Conservation (phyloP, 306 rosid species). For the Adenanthera pavonina region DNA sequence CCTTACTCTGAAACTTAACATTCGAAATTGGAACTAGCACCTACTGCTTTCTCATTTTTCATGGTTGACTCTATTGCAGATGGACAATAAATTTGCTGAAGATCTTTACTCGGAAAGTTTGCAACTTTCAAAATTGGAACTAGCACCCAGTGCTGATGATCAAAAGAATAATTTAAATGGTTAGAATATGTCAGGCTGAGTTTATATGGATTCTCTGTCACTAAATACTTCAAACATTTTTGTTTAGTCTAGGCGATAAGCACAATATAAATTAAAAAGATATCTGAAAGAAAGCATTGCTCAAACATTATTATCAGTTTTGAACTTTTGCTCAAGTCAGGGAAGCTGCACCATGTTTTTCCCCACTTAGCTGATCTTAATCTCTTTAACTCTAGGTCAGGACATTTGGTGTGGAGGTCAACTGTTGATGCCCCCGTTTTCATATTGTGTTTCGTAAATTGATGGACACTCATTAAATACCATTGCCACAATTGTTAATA, state of each 20-base stretch:
- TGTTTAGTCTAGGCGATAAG: slow-evolving; percentile 16
- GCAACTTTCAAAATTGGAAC: slow-evolving; percentile 52
- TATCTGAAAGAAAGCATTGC: neutral
- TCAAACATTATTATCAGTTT: neutral
- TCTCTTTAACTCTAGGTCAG: neutral
- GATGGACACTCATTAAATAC: neutral
- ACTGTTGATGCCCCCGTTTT: neutral
- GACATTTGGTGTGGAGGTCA: neutral
- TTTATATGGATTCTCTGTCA: slow-evolving; percentile 20
- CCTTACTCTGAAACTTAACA: slow-evolving; percentile 67
- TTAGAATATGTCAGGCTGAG: slow-evolving; percentile 30
- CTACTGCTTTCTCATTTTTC: slow-evolving; percentile 27
- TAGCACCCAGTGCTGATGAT: slow-evolving; percentile 37
- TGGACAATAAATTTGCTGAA: slow-evolving; percentile 72
- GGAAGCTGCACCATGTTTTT: neutral
- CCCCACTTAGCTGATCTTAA: neutral
- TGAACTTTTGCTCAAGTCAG: neutral
- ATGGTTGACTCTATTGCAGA: slow-evolving; percentile 47
- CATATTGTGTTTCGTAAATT: neutral
- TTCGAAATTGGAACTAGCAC: slow-evolving; percentile 51
- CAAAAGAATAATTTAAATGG: slow-evolving; percentile 44
- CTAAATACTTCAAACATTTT: slow-evolving; percentile 16
- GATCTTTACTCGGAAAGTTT: slow-evolving; percentile 78
- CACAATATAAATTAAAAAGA: neutral
- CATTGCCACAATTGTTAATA: neutral